Evolutionary conservation across 345 rosid species (phyloP).

Genomic region (Hevea brasiliensis): DNA sequence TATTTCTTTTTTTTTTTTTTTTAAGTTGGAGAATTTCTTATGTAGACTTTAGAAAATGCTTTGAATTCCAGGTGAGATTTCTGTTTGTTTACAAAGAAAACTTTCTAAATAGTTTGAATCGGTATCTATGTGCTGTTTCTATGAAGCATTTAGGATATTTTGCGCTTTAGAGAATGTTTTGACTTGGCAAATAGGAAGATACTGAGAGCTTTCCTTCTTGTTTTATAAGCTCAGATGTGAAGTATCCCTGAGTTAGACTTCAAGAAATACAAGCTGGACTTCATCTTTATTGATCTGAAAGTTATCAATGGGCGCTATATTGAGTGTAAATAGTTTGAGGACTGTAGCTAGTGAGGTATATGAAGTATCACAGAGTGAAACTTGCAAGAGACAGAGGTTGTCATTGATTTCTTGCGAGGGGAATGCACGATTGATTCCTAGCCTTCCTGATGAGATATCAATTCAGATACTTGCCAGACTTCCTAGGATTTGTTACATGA

Average conservation of each 20-base stretch:
- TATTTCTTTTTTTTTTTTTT: not conserved
- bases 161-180: not conserved
- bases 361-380: conserved; percentile 31
- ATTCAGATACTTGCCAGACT: conserved; percentile 81
- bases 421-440: conserved; percentile 59
- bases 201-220: not conserved
- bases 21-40: not conserved
- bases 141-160: not conserved
- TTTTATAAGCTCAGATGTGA: conserved; percentile 1
- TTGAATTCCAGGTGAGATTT: not conserved
- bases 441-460: conserved; percentile 85
- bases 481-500: conserved; percentile 65
- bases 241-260: not conserved
- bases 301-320: conserved; percentile 45
- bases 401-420: conserved; percentile 34
- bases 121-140: not conserved
- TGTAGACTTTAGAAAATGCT: not conserved
- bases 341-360: conserved; percentile 20
- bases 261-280: not conserved
- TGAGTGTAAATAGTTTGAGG: conserved; percentile 48
- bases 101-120: not conserved
- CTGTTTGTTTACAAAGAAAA: not conserved
- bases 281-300: not conserved
- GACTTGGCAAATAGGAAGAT: not conserved
- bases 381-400: conserved; percentile 49